Conservation (phyloP, 148 eudicot genomes). For the Rhododendron kiyosumense region DNA sequence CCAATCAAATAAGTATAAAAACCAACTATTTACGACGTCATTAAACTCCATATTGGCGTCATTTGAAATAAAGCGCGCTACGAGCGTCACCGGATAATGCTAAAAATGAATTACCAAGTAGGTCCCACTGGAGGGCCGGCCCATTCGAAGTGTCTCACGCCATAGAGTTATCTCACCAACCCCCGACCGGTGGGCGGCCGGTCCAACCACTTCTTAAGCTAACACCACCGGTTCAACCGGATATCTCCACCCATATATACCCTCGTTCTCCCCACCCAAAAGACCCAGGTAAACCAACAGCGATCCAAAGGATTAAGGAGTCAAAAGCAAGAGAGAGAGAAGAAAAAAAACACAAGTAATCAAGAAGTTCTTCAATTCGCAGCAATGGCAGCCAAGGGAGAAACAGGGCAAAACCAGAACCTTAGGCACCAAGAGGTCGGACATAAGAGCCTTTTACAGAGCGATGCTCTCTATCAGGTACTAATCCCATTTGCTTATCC, state of each 20-base stretch:
- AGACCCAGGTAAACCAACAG: background rate
- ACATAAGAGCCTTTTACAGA: constrained; percentile 86
- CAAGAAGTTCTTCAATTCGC: background rate
- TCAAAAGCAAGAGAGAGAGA: background rate
- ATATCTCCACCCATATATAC: constrained; percentile 16
- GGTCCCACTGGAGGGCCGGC: background rate
- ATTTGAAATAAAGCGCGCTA: background rate
- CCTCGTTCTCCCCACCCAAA: background rate
- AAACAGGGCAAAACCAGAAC: constrained; percentile 12
- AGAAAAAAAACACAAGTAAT: background rate
- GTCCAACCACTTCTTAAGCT: constrained; percentile 4
- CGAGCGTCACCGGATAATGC: background rate
- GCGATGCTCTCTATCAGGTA: constrained; percentile 88
- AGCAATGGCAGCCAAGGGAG: constrained; percentile 44
- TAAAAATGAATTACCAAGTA: background rate
- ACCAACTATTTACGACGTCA: background rate
- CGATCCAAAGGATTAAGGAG: background rate
- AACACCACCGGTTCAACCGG: constrained; percentile 27
- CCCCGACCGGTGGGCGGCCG: constrained; percentile 32
- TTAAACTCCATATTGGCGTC: background rate
- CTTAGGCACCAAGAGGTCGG: constrained; percentile 65
- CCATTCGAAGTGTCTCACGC: background rate
- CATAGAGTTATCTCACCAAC: constrained; percentile 38
- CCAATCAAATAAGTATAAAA: background rate
- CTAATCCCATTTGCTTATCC: background rate